Evolutionary conservation across 345 rosid genomes (phyloP), one percentile per base, ranked within the genome.

Genomic region (Rhodamnia argentea): DNA sequence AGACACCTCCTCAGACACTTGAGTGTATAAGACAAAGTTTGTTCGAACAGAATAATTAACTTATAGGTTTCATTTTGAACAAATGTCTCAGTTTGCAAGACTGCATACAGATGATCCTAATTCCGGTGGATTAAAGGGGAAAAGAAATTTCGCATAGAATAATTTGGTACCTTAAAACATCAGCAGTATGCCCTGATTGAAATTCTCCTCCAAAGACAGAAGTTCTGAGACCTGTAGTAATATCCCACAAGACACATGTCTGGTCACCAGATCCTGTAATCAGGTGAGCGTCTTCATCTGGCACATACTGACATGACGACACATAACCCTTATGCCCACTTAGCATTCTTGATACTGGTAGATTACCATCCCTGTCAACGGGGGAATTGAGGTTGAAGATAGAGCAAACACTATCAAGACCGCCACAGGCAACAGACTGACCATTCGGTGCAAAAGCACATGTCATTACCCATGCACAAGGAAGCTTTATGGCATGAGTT

Each of bases 391-490:
- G 93, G 91, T 94, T 96, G 89, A 98, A 95, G 88, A 98, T 96
- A 74, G 99, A 94, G 90, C 99, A 96, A 32, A 92, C 92, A 84
- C 97, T 95, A 86, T 98, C 99, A 84, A 96, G 97, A 86, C 99
- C 99, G 60, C 99, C 99, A 87, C 98, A 94, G 51, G 99, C 98
- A 89, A 98, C 99, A 5, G 96, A 93, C 84, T 96, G 99, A 86
- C 99, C 96, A 56, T 92, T 92, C 2, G 99, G 98, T 81, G 98
- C 96, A 91, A 97, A 97, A 57, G 98, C 99, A 89, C 99, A 96
- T 16, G 99, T 93, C 99, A 95, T 97, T 87, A 97, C 98, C 98
- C 98, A 95, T 4, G 99, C 97, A 88, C 98, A 96, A 82, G 98
- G 99, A 82, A 98, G 95, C 88, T 95, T 97, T 51, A 97, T 97